Conservation (phyloP, 2,329 filamentous ascomycete genomes). For the Aspergillus thermomutatus region DNA sequence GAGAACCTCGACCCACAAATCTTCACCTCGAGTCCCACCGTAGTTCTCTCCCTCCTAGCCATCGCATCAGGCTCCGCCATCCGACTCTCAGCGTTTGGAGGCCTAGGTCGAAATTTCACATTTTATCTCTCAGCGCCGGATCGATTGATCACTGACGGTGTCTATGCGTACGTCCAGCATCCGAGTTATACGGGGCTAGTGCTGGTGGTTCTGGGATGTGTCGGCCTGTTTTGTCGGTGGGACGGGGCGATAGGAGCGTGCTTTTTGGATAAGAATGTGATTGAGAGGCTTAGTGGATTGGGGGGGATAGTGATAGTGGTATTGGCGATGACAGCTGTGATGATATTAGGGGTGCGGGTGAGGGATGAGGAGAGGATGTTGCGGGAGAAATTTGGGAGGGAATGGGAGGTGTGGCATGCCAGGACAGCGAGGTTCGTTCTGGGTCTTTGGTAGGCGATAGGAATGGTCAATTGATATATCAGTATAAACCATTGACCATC, state of each 20-base stretch:
- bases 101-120: constrained; percentile 53
- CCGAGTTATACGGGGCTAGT: constrained; percentile 50
- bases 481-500: too few relatives aligned
- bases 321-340: constrained; percentile 2
- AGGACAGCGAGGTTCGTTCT: constrained; percentile 51
- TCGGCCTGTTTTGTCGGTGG: constrained; percentile 31
- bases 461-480: not conserved
- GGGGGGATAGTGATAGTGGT: constrained; percentile 2
- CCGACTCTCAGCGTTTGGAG: constrained; percentile 41
- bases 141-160: constrained; percentile 44
- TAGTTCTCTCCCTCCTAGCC: constrained; percentile 12
- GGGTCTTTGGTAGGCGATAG: constrained; percentile 21
- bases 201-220: constrained; percentile 24
- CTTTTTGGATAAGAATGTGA: constrained; percentile 23
- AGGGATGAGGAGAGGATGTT: constrained; percentile 53
- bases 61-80: constrained; percentile 22
- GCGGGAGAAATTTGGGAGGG: constrained; percentile 42
- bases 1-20: constrained; percentile 12
- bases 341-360: constrained; percentile 36
- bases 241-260: constrained; percentile 41
- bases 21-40: constrained; percentile 24
- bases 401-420: constrained; percentile 50
- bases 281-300: constrained; percentile 12
- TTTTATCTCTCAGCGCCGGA: constrained; percentile 50
- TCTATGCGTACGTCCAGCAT: constrained; percentile 52